Evolutionary conservation across 768 basidiomycete species (phyloP), one percentile per base, ranked within the genome.

Genomic region (Stropharia rugosoannulata): DNA sequence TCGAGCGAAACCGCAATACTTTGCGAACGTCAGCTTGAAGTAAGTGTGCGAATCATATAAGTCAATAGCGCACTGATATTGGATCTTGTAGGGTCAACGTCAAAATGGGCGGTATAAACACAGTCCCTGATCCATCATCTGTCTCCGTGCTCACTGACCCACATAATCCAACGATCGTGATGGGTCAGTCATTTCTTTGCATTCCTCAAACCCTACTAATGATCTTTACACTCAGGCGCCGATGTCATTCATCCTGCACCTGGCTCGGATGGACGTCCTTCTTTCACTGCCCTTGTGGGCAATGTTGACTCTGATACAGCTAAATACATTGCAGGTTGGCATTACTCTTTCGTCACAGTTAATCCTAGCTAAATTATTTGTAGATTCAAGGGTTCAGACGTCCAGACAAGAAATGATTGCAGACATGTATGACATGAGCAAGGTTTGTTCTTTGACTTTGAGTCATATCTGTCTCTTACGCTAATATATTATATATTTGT

Each of bases 221-320:
- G 11, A 41, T 49, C 40, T 8, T 29, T 29, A 51, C 49, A 41
- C 58, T 10, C 54, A 89, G 86, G 89, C 58, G 90, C 90, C 15
- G 90, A 93, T 66, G 89, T 90, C 27, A 89, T 90, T 39, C 90
- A 93, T 62, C 90, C 92, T 8, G 80, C 89, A 6, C 90, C 92
- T 16, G 90, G 90, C 8, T 81, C 89, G 0, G 81, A 80, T n/a
- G 89, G 85, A 15, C 81, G 85, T 3, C 92, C 92, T 1, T 93
- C 91, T 0, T 93, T 89, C 66, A 88, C 91, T 0, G 78, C 90
- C 5, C 73, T 94, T 5, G 91, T 93, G 15, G 90, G 81, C 29
- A 93, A 86, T 58, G 84, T 94, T 27, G 92, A 94, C 66, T 82
- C 82, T 0, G 82, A 86, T 54, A 82, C 80, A 0, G 87, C 88